These are phyloP conservation scores for Phascolomyces articulosus DNA, from an alignment of 371 early-diverging fungal genomes.

Conservation along the genomic window DNA sequence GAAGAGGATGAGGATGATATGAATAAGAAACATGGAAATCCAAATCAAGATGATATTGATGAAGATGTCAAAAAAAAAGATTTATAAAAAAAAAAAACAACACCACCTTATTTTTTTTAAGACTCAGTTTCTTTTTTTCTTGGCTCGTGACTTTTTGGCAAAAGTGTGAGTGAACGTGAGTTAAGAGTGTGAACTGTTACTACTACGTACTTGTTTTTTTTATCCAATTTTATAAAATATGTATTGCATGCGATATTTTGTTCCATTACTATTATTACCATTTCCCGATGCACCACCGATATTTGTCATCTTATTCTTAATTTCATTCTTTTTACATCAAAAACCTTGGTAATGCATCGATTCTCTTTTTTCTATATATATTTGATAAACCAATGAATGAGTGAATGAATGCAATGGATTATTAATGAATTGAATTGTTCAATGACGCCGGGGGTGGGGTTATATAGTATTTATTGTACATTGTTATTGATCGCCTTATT, in stretches of 20 bases:
- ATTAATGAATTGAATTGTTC: no score
- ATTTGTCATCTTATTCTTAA: conserved; percentile 61
- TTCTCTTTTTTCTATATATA: neutral
- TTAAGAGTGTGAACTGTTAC: neutral
- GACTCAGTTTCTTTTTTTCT: neutral
- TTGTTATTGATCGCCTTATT: conserved; percentile 61
- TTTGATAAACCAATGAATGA: no score
- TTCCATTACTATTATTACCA: conserved; percentile 65
- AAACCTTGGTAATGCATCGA: conserved; percentile 61
- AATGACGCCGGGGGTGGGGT: neutral
- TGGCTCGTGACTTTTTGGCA: neutral
- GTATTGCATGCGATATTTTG: conserved; percentile 69
- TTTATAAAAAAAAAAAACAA: no score
- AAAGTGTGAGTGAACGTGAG: neutral
- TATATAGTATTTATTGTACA: conserved; percentile 63
- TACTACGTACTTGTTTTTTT: neutral
- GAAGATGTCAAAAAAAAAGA: neutral
- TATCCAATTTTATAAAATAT: conserved; percentile 21
- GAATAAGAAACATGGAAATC: conserved; percentile 3
- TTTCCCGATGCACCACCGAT: conserved; percentile 72
- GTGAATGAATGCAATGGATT: no score
- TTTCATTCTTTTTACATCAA: conserved; percentile 68
- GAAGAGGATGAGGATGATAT: neutral
- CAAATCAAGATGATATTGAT: no score
- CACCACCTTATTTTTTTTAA: no score